These are phyloP conservation scores for Polytrichum formosum DNA, from an alignment of 225 moss, liverwort and hornwort genomes.

Conservation along the genomic window DNA sequence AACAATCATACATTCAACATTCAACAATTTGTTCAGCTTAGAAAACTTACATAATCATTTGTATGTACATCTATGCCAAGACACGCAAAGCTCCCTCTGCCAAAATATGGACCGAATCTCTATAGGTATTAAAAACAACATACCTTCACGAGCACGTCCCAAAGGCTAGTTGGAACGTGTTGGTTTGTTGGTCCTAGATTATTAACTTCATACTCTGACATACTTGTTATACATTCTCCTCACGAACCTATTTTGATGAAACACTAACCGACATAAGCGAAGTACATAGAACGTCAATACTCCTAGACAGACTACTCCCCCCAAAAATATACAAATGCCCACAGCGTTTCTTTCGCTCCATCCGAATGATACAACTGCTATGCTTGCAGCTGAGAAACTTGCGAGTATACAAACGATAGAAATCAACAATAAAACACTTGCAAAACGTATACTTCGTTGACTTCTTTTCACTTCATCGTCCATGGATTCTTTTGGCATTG, in stretches of 20 bases:
- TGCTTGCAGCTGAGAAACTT: constrained; percentile 1
- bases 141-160: too few species aligned
- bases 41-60: too few species aligned
- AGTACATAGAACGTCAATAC: background rate
- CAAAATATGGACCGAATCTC: too few species aligned
- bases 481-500: constrained; percentile 9
- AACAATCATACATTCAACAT: too few species aligned
- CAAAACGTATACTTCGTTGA: background rate
- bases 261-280: background rate
- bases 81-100: too few species aligned
- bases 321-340: background rate
- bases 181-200: too few species aligned
- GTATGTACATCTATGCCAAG: too few species aligned
- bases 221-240: constrained; percentile 2
- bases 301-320: background rate
- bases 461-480: background rate
- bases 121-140: too few species aligned
- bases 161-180: too few species aligned
- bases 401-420: background rate
- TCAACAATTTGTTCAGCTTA: too few species aligned
- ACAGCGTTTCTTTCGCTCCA: background rate
- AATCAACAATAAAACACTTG: background rate
- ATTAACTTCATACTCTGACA: background rate
- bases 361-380: background rate
- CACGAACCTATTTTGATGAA: background rate